Evolutionary conservation across 2,329 filamentous ascomycete genomes (phyloP).

Genomic region (Aspergillus calidoustus): DNA sequence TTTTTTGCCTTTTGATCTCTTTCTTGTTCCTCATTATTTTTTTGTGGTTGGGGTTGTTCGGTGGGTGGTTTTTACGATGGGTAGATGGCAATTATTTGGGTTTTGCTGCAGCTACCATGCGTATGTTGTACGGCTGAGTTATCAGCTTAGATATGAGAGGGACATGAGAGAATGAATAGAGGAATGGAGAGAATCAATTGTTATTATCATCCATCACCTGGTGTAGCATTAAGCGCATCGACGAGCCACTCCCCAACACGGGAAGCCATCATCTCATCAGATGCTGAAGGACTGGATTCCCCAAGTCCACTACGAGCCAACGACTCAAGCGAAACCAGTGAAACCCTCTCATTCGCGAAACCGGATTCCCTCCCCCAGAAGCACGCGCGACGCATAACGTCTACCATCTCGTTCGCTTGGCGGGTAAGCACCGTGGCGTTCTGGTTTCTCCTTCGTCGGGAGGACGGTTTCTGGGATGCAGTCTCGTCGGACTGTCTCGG

Average conservation of each 20-base stretch:
- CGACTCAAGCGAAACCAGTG: slow-evolving; percentile 13
- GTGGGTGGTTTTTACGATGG: too few species aligned
- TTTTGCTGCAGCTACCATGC: too few species aligned
- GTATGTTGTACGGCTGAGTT: too few species aligned
- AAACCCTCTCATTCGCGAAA: slow-evolving; percentile 43
- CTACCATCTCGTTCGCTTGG: slow-evolving; percentile 48
- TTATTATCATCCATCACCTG: background rate
- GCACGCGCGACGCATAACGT: slow-evolving; percentile 48
- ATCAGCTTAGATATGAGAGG: too few species aligned
- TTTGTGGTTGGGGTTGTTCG: background rate
- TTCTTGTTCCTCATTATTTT: background rate
- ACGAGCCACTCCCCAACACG: background rate
- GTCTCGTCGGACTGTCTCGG: too few species aligned
- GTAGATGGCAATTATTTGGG: too few species aligned
- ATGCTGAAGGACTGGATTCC: too few species aligned
- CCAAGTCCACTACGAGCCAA: background rate
- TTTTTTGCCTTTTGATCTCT: background rate
- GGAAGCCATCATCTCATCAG: background rate
- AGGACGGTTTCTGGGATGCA: background rate
- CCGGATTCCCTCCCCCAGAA: slow-evolving; percentile 49
- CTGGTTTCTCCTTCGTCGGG: background rate
- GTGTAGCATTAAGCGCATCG: background rate
- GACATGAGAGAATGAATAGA: too few species aligned
- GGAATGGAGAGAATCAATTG: background rate
- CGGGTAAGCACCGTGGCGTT: slow-evolving; percentile 37